Base-by-base conservation (phyloP, 208 protist species). In the Spongospora subterranea region DNA sequence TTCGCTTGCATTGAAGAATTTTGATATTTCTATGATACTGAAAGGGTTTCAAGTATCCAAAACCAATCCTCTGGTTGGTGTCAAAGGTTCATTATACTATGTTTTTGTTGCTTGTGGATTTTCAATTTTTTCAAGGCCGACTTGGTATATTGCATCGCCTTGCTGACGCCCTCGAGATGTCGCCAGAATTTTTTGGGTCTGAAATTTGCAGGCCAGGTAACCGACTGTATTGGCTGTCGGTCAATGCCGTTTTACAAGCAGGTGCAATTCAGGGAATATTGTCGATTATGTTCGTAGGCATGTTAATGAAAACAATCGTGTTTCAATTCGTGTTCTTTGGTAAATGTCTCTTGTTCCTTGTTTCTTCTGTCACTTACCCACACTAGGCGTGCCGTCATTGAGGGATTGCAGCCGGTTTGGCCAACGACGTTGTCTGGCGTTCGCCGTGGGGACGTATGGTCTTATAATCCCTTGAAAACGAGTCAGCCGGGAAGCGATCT, bases 381-480 rank as follows among this genome's bases (percentile, higher is more conserved):
- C 32, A 6, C 65, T 13, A 76, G 88, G 88, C 88, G 54, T n/a
- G 88, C 88, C n/a, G 46, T 89, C 13, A 71, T 89, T 45, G 54
- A 76, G 32, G 88, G 88, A 35, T 45, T 89, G 32, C 50, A 89
- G 54, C 32, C 39, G 6, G 54, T 89, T 89, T 89, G 88, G 88
- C 88, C 88, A 65, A 60, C 46, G n/a, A 89, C 50, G 13, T 29
- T 89, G 11, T 89, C 88, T 76, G 54, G 88, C 1, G 88, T 89
- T 39, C 88, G 88, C n/a, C 46, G 54, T 89, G 88, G 88, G 32
- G 88, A 89, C n/a, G 88, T 89, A 6, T 89, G 88, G 88, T 89
- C 88, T 20, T 71, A 89, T 45, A 89, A 89, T 71, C 88, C 46
- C 65, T n/a, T 89, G 13, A 89, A 89, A 32, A 89, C 54, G 6